Evolutionary conservation across 2,329 filamentous ascomycete genomes (phyloP).

Genomic region (Ophiobolus disseminans): DNA sequence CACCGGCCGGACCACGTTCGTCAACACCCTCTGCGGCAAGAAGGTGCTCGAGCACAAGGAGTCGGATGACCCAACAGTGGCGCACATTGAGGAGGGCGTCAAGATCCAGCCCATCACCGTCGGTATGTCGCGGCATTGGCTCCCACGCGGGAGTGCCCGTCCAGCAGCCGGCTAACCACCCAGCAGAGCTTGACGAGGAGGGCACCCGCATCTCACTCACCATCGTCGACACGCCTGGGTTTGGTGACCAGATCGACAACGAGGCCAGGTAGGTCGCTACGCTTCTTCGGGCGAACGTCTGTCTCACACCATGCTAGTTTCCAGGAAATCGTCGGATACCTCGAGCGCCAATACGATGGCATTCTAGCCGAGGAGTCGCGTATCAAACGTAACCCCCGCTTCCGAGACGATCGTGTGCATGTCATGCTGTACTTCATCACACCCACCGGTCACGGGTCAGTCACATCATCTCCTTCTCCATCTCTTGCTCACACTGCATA

Average conservation of each 20-base stretch:
- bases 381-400: slow-evolving; percentile 99
- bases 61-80: slow-evolving; percentile 84
- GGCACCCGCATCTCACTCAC: slow-evolving; percentile 97
- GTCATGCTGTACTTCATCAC: slow-evolving; percentile 99
- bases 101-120: slow-evolving; percentile 99
- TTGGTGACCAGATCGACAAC: slow-evolving; percentile 99
- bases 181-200: slow-evolving; percentile 87
- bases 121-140: slow-evolving; percentile 64
- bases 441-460: slow-evolving; percentile 91
- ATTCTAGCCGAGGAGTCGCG: slow-evolving; percentile 99
- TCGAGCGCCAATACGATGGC: slow-evolving; percentile 99
- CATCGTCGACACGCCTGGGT: slow-evolving; percentile 97
- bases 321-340: slow-evolving; percentile 95
- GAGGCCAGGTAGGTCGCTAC: slow-evolving; percentile 77
- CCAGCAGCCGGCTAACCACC: background rate
- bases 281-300: background rate
- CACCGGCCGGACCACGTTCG: slow-evolving; percentile 97
- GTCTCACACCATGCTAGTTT: slow-evolving; percentile 68
- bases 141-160: background rate
- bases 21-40: slow-evolving; percentile 98
- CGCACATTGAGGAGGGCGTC: slow-evolving; percentile 94
- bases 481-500: slow-evolving; percentile 48
- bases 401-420: slow-evolving; percentile 98
- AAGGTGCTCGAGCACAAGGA: slow-evolving; percentile 90
- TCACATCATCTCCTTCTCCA: slow-evolving; percentile 10